phyloP scores from a whole-genome alignment of 495 filamentous ascomycete species.

The Evernia prunastri region DNA sequence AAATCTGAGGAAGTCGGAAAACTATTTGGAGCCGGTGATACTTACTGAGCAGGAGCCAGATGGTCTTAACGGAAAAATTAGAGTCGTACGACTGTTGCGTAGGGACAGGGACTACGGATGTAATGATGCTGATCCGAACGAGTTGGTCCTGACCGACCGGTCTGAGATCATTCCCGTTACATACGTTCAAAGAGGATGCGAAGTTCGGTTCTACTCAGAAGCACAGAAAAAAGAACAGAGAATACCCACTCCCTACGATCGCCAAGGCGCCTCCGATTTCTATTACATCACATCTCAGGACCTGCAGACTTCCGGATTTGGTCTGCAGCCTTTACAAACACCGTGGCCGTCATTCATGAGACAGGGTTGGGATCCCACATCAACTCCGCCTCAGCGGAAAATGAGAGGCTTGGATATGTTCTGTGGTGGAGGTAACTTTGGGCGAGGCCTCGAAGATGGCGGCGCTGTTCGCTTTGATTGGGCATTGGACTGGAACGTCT shows the following conservation, averaged over 20 bases:
- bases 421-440: slow-evolving; percentile 68
- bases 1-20: not conserved
- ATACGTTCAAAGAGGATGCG: slow-evolving; percentile 48
- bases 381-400: slow-evolving; percentile 18
- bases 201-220: slow-evolving; percentile 49
- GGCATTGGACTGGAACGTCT: slow-evolving; percentile 56
- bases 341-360: slow-evolving; percentile 35
- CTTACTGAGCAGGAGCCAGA: slow-evolving; percentile 41
- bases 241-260: slow-evolving; percentile 57
- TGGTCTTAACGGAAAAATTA: slow-evolving; percentile 22
- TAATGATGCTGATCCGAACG: slow-evolving; percentile 47
- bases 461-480: slow-evolving; percentile 55
- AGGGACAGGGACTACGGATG: slow-evolving; percentile 37
- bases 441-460: slow-evolving; percentile 65
- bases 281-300: slow-evolving; percentile 50
- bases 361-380: slow-evolving; percentile 50
- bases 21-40: slow-evolving; percentile 48
- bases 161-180: slow-evolving; percentile 34
- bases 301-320: slow-evolving; percentile 22
- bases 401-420: slow-evolving; percentile 61
- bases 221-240: slow-evolving; percentile 28
- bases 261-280: slow-evolving; percentile 54
- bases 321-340: slow-evolving; percentile 10
- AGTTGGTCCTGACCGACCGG: slow-evolving; percentile 54
- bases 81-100: slow-evolving; percentile 43